Conservation (phyloP, 2,329 filamentous ascomycete species). For the Cercospora sp. region DNA sequence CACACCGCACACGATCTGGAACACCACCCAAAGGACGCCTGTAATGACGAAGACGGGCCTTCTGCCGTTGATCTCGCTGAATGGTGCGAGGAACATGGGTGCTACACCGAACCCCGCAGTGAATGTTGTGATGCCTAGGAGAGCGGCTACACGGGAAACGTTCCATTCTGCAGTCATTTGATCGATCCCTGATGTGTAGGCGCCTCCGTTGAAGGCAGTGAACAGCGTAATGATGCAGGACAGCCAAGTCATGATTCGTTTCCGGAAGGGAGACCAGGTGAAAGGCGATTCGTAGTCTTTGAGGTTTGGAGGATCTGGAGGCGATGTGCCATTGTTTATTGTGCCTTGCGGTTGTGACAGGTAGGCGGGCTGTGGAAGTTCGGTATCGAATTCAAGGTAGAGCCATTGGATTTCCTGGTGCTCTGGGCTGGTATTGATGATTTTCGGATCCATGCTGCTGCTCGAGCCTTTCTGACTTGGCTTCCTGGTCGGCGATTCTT, state of each 20-base stretch:
- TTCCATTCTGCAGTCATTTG: constrained; percentile 68
- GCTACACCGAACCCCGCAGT: constrained; percentile 77
- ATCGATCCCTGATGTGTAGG: constrained; percentile 69
- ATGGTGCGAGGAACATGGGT: constrained; percentile 84
- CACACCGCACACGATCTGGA: constrained; percentile 71
- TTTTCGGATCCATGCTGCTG: constrained; percentile 20
- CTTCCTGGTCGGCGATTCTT: background rate
- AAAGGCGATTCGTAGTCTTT: constrained; percentile 68
- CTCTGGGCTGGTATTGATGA: background rate
- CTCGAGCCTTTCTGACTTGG: constrained; percentile 21
- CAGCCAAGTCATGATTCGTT: constrained; percentile 69
- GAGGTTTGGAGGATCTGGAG: constrained; percentile 65
- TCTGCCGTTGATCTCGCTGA: constrained; percentile 79
- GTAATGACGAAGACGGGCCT: constrained; percentile 77
- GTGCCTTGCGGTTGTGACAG: constrained; percentile 29
- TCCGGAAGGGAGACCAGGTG: constrained; percentile 68
- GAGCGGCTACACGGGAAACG: constrained; percentile 65
- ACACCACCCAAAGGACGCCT: constrained; percentile 70
- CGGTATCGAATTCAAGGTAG: constrained; percentile 64
- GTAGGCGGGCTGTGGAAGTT: constrained; percentile 52
- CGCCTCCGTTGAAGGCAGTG: constrained; percentile 74
- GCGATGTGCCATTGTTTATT: constrained; percentile 33
- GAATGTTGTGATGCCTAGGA: constrained; percentile 78
- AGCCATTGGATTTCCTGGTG: constrained; percentile 52
- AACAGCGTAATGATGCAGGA: constrained; percentile 74